Conservation (phyloP, 805 yeast genomes). For the Brettanomyces anomalus region DNA sequence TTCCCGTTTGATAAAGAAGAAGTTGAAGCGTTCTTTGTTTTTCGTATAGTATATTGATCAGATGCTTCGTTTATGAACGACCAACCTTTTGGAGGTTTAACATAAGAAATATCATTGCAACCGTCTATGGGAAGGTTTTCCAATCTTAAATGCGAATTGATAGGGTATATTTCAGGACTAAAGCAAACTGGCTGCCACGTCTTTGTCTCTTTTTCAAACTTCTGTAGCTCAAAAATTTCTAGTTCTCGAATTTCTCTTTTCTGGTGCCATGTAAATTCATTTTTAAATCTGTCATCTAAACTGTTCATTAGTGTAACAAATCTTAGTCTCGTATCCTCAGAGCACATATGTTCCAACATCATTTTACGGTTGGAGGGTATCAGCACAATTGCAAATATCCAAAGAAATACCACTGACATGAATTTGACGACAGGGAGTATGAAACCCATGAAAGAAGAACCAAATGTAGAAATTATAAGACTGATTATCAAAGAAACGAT, state of each 20-base stretch:
- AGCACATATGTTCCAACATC: conserved; percentile 38
- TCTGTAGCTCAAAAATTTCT: conserved; percentile 63
- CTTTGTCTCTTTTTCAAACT: conserved; percentile 35
- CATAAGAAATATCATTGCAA: conserved; percentile 24
- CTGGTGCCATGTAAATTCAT: conserved; percentile 31
- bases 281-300: conserved; percentile 34
- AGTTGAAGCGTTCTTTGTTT: neutral
- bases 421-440: conserved; percentile 23
- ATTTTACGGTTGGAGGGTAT: conserved; percentile 48
- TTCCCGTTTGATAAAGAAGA: neutral
- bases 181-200: conserved; percentile 62
- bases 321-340: conserved; percentile 57
- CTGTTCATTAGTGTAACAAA: conserved; percentile 39
- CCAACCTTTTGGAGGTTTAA: conserved; percentile 57
- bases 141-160: conserved; percentile 34
- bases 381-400: conserved; percentile 36
- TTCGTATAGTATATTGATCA: too few species aligned
- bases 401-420: conserved; percentile 31
- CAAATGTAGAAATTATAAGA: conserved; percentile 20
- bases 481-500: conserved; percentile 20
- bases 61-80: conserved; percentile 25
- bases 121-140: conserved; percentile 21
- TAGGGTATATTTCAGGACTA: conserved; percentile 43
- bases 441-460: conserved; percentile 11
- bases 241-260: conserved; percentile 38